Evolutionary conservation across 2,329 filamentous ascomycete genomes (phyloP).

Genomic region (Stachybotrys elegans): DNA sequence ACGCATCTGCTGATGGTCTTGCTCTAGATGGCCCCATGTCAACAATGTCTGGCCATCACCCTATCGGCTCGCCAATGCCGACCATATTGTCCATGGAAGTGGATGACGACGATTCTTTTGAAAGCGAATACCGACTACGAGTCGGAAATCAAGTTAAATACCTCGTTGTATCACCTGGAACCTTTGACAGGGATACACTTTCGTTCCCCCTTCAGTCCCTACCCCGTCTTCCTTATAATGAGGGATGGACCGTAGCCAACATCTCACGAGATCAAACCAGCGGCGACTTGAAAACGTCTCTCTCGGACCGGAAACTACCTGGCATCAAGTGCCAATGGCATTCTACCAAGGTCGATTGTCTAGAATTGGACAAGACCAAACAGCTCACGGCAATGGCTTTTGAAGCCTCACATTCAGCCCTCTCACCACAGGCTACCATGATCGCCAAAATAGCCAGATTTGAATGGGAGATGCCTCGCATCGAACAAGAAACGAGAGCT

Average conservation of each 20-base stretch:
- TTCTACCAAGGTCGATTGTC: constrained; percentile 15
- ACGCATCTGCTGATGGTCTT: constrained; percentile 3
- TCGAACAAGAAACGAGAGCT: constrained; percentile 23
- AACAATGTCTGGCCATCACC: constrained; percentile 12
- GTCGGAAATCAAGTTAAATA: constrained; percentile 19
- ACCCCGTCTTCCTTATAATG: constrained; percentile 16
- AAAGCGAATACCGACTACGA: constrained; percentile 18
- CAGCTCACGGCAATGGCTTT: constrained; percentile 19
- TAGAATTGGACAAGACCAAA: constrained; percentile 19
- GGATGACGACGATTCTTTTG: constrained; percentile 11
- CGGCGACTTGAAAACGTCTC: constrained; percentile 18
- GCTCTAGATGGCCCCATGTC: neutral
- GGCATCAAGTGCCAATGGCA: constrained; percentile 21
- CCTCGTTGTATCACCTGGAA: constrained; percentile 17
- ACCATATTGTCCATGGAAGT: constrained; percentile 15
- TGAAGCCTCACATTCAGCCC: constrained; percentile 16
- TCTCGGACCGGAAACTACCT: constrained; percentile 16
- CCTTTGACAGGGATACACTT: constrained; percentile 18
- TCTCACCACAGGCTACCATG: constrained; percentile 6
- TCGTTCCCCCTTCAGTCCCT: constrained; percentile 17
- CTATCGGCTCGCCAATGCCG: constrained; percentile 11
- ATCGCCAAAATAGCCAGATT: constrained; percentile 26
- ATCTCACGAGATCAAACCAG: constrained; percentile 17
- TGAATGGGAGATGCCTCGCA: constrained; percentile 23
- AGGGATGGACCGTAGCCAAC: constrained; percentile 19